These are phyloP conservation scores for Thielaviopsis ethacetica DNA, from an alignment of 2,329 filamentous ascomycete genomes.

Conservation along the genomic window DNA sequence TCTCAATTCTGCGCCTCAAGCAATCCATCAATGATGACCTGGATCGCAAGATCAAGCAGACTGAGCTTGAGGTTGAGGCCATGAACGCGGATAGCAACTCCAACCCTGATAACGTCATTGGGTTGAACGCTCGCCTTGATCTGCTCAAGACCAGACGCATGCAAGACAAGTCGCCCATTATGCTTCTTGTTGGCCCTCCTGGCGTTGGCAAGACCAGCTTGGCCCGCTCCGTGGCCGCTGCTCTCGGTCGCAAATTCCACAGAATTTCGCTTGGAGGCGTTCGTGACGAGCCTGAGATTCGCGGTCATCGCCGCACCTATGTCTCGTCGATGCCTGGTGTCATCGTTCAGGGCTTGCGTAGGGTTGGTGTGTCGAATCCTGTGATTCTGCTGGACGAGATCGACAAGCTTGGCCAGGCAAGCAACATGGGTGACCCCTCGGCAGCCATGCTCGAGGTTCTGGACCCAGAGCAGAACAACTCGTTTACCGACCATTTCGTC, in stretches of 20 bases:
- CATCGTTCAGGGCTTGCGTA: constrained; percentile 84
- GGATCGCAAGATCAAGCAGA: constrained; percentile 58
- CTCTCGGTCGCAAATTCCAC: constrained; percentile 88
- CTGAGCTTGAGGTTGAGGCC: constrained; percentile 35
- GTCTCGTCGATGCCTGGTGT: constrained; percentile 98
- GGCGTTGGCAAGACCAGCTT: constrained; percentile 94
- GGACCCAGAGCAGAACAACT: constrained; percentile 91
- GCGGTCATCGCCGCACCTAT: constrained; percentile 87
- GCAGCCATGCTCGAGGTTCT: constrained; percentile 96
- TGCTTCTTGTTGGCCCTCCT: constrained; percentile 82
- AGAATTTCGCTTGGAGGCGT: constrained; percentile 93
- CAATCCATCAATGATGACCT: constrained; percentile 75
- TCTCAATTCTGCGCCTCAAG: constrained; percentile 91
- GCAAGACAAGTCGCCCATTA: constrained; percentile 89
- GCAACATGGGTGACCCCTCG: constrained; percentile 87
- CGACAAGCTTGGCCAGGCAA: constrained; percentile 84
- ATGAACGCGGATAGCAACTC: constrained; percentile 24
- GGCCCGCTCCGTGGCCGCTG: constrained; percentile 81
- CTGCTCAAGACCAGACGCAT: constrained; percentile 67
- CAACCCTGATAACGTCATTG: constrained; percentile 17
- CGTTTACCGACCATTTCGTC: constrained; percentile 90
- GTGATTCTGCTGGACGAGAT: constrained; percentile 95
- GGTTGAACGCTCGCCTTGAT: constrained; percentile 46
- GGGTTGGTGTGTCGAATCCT: constrained; percentile 88
- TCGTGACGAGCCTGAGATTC: constrained; percentile 89